Evolutionary conservation across 2,329 filamentous ascomycete species (phyloP).

Genomic region (Colletotrichum orchidophilum): DNA sequence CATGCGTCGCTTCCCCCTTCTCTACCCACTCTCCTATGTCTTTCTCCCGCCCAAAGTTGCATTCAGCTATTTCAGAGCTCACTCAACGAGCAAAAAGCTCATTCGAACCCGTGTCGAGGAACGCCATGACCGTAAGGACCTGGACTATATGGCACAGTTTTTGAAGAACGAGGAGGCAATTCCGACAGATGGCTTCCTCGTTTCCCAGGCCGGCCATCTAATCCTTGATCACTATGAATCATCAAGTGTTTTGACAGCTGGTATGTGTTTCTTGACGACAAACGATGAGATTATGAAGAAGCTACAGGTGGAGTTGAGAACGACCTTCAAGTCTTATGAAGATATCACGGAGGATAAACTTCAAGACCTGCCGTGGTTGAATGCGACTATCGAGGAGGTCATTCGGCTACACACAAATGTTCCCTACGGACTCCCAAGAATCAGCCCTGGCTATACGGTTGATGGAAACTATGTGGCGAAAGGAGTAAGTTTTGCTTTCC

Average conservation of each 20-base stretch:
- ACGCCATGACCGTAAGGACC: background rate
- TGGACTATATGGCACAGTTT: background rate
- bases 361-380: background rate
- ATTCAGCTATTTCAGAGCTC: background rate
- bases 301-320: background rate
- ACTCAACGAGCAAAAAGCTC: background rate
- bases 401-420: background rate
- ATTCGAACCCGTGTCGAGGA: background rate
- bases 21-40: background rate
- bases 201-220: background rate
- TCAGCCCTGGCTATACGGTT: background rate
- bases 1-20: background rate
- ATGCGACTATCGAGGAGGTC: background rate
- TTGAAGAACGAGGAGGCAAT: background rate
- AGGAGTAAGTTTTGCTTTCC: background rate
- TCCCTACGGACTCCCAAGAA: background rate
- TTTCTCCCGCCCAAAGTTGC: background rate
- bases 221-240: background rate
- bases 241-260: background rate
- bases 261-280: background rate
- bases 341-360: background rate
- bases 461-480: background rate
- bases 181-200: background rate
- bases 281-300: background rate
- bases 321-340: background rate